Evolutionary conservation across 139 green algal genomes (phyloP).

Genomic region (Chlorella sp.): DNA sequence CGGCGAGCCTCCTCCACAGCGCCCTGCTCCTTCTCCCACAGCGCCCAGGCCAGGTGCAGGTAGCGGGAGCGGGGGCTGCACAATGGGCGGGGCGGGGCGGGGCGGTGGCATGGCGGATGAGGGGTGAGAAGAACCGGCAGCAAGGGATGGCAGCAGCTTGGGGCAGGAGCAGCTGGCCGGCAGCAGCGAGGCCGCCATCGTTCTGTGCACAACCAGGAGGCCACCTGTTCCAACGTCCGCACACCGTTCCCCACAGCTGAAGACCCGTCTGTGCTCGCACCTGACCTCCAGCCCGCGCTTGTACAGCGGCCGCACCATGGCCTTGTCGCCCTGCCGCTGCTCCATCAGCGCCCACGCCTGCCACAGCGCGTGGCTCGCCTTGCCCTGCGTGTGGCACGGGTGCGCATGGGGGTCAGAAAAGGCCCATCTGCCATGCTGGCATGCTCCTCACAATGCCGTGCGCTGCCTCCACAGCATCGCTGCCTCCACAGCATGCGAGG

Average conservation of each 20-base stretch:
- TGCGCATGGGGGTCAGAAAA: too few species aligned
- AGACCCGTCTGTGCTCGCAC: neutral
- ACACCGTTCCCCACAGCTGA: neutral
- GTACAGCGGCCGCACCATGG: slow-evolving; percentile 68
- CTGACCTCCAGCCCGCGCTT: slow-evolving; percentile 60
- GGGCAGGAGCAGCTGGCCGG: neutral
- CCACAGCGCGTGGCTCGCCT: slow-evolving; percentile 76
- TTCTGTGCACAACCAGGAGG: neutral
- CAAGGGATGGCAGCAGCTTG: neutral
- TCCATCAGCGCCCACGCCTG: slow-evolving; percentile 89
- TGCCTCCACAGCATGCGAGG: too few species aligned
- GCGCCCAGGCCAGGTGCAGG: slow-evolving; percentile 73
- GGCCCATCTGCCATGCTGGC: neutral
- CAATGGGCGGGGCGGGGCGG: neutral
- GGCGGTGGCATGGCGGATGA: neutral
- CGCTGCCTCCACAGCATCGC: too few species aligned
- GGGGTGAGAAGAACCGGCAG: neutral
- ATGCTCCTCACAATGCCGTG: too few species aligned
- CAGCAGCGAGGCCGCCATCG: neutral
- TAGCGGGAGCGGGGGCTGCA: slow-evolving; percentile 62
- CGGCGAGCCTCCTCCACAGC: slow-evolving; percentile 66
- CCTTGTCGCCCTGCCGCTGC: slow-evolving; percentile 60
- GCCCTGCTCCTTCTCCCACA: slow-evolving; percentile 78
- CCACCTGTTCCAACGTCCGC: neutral
- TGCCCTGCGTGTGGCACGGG: slow-evolving; percentile 22